Base-by-base conservation (phyloP, 306 rosid species). In the Cicer bijugum region DNA sequence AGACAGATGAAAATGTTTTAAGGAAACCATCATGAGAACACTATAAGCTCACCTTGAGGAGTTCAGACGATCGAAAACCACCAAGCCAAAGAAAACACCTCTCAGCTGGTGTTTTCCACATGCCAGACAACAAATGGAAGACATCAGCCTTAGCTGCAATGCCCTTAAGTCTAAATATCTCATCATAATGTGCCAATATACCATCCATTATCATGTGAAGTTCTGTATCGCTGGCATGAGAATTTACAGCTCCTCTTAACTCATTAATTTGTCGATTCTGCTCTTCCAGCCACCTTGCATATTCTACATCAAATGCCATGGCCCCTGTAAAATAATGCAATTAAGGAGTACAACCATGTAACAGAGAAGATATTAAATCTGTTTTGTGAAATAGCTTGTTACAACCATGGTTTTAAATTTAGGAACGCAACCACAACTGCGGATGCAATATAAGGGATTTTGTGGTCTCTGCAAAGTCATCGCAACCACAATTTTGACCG, bases 41-140 rank as follows among this genome's bases (percentile, higher is more conserved):
- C 50, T 37, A 70, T 67, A 46, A 50, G 45, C 72, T 64, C 82
- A 91, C 97, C 94, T 91, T 91, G 59, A 91, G 85, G 63, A 91
- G 88, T 87, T 91, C 97, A 7, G 97, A 91, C 20, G 97, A 89
- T 19, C 97, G 90, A 76, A 91, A 87, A 72, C 93, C 97, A 44
- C 97, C 97, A 48, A 91, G 92, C 97, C 97, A 91, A 39, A 91
- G 71, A 72, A 91, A 91, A 75, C 97, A 91, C 78, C 97, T 81
- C 76, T 91, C 97, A 2, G 97, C 97, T 52, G 97, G 97, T 38
- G 94, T 91, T 85, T 87, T 88, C 97, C 97, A 91, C 97, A 89
- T 91, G 76, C 97, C 97, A 60, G 97, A 88, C 84, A 91, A 80
- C 80, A 91, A 76, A 83, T 91, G 97, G 85, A 91, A 89, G 61